phyloP scores from a whole-genome alignment of 441 rosid genomes.

The Melastoma candidum region DNA sequence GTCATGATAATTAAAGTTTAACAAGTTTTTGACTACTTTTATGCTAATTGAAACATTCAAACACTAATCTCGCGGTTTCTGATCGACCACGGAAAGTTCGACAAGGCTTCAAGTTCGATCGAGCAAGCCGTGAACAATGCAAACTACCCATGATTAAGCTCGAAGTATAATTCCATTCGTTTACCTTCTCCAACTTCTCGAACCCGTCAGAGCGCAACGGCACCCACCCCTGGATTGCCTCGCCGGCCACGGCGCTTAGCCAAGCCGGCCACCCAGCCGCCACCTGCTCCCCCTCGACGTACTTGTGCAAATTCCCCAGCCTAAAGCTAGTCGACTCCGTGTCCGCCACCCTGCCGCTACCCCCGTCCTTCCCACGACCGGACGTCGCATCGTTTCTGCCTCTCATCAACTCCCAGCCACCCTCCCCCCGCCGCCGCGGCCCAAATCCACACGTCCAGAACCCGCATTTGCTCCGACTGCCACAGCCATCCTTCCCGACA shows the following conservation, averaged over 20 bases:
- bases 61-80: too few relatives aligned
- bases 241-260: constrained; percentile 89
- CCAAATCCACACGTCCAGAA: constrained; percentile 11
- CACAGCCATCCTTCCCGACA: constrained; percentile 15
- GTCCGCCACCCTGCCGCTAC: constrained; percentile 46
- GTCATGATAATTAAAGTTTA: too few relatives aligned
- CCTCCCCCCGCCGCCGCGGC: constrained; percentile 18
- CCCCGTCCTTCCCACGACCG: constrained; percentile 10
- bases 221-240: constrained; percentile 92
- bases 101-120: too few relatives aligned
- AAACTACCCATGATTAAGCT: too few relatives aligned
- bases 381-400: constrained; percentile 16
- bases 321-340: constrained; percentile 75
- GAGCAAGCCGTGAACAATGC: too few relatives aligned
- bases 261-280: constrained; percentile 99
- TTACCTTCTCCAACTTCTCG: constrained; percentile 88
- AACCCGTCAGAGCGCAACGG: constrained; percentile 73
- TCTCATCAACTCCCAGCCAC: constrained; percentile 24
- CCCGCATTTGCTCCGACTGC: constrained; percentile 16
- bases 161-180: too few relatives aligned
- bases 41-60: too few relatives aligned
- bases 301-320: constrained; percentile 60
- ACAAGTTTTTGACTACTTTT: too few relatives aligned
- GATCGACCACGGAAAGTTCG: too few relatives aligned
- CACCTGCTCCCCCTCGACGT: constrained; percentile 76